Percentiles rank a stretch among this genome's conserved stretches.
Conservation (phyloP, 163 green algal species). For the Scenedesmus sp. region DNA sequence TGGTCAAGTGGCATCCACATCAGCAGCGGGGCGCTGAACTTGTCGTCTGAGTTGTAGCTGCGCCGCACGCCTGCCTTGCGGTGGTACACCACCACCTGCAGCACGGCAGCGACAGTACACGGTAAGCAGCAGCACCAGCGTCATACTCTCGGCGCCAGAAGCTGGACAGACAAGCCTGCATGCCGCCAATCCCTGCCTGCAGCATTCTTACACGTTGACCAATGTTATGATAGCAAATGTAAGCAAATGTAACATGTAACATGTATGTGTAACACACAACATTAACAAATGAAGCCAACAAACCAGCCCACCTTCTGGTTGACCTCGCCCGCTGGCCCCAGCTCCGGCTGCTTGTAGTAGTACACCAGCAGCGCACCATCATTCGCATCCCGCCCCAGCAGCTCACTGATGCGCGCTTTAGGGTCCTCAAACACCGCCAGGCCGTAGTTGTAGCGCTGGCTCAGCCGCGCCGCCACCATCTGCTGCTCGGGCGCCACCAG, state of each 20-base stretch:
- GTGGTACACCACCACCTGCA: conserved; percentile 62
- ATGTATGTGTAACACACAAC: neutral
- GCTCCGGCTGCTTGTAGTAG: conserved; percentile 45
- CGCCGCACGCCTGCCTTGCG: conserved; percentile 11
- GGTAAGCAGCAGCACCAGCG: neutral
- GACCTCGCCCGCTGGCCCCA: conserved; percentile 39
- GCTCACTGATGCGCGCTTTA: conserved; percentile 31
- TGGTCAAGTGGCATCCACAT: conserved; percentile 61
- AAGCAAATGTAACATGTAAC: neutral
- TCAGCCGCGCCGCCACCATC: conserved; percentile 39
- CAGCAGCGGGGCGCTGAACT: conserved; percentile 64
- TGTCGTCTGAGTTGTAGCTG: neutral
- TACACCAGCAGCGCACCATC: conserved; percentile 57
- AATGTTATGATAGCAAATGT: too few species aligned
- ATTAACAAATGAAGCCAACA: neutral
- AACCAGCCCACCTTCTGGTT: conserved; percentile 30
- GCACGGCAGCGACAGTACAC: neutral
- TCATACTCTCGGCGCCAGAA: neutral
- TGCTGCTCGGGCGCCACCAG: neutral
- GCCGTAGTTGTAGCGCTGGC: neutral
- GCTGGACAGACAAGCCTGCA: neutral
- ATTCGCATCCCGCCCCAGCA: neutral
- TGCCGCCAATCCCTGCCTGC: too few species aligned
- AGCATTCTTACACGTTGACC: too few species aligned
- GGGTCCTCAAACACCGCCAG: conserved; percentile 38